Percentiles rank a stretch among this genome's conserved stretches.
phyloP scores from a whole-genome alignment of 164 flowering plant genomes.

The Litsea cubeba region DNA sequence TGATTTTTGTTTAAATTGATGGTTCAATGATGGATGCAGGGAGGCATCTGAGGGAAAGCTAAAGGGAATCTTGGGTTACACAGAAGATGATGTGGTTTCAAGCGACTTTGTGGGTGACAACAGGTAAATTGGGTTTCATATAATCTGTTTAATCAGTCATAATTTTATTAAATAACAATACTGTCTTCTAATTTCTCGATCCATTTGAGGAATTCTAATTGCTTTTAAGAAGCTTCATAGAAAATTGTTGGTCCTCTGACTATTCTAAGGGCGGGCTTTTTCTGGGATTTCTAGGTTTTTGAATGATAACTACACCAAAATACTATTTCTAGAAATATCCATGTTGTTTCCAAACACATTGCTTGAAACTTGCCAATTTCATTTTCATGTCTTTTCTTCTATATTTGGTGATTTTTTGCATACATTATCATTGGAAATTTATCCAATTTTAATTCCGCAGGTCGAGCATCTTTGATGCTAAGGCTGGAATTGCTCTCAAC shows the following conservation, averaged over 20 bases:
- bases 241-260: not conserved
- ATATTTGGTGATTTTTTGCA: not conserved
- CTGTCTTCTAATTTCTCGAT: too few species aligned
- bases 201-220: not conserved
- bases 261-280: too few species aligned
- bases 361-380: not conserved
- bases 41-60: conserved; percentile 68
- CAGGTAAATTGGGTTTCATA: conserved; percentile 38
- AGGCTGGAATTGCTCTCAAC: conserved; percentile 69
- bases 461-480: conserved; percentile 71
- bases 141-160: too few species aligned
- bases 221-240: not conserved
- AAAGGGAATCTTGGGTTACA: conserved; percentile 84
- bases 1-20: not conserved
- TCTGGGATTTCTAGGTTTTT: too few species aligned
- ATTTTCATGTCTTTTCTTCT: not conserved
- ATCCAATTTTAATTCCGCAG: conserved; percentile 18
- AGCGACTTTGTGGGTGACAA: conserved; percentile 80
- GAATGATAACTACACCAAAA: too few species aligned
- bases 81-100: conserved; percentile 90
- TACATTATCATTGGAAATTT: not conserved
- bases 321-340: not conserved
- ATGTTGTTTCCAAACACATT: not conserved
- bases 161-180: too few species aligned
- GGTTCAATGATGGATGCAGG: conserved; percentile 26